Percentiles rank a stretch among this genome's conserved stretches.
These are phyloP conservation scores for Mucor piriformis DNA, from an alignment of 371 early-diverging fungal species.

Conservation along the genomic window DNA sequence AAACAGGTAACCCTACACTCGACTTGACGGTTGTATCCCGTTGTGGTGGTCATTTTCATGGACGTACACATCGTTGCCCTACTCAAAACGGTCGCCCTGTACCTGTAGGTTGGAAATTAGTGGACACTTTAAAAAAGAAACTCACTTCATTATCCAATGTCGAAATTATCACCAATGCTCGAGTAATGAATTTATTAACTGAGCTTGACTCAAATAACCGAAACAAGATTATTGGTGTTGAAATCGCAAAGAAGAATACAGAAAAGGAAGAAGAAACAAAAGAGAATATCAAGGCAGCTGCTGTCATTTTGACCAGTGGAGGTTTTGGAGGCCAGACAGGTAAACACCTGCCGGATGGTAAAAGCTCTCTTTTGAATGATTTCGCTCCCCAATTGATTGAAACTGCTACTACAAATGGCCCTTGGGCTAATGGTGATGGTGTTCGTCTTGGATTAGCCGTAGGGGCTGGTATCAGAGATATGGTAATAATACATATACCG, in stretches of 20 bases:
- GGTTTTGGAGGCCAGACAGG: constrained; percentile 40
- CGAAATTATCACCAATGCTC: constrained; percentile 51
- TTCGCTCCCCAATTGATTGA: constrained; percentile 67
- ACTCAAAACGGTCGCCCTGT: constrained; percentile 57
- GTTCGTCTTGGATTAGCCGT: constrained; percentile 64
- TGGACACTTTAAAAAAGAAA: constrained; percentile 47
- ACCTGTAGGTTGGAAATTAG: constrained; percentile 73
- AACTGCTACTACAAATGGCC: constrained; percentile 83
- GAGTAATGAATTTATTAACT: constrained; percentile 28
- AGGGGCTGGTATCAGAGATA: constrained; percentile 74
- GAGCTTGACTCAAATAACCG: background rate
- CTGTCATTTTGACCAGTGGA: constrained; percentile 40
- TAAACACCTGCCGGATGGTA: constrained; percentile 24
- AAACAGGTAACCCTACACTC: constrained; percentile 32
- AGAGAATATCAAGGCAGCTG: constrained; percentile 28
- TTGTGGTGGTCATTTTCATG: constrained; percentile 70
- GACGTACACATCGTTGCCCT: constrained; percentile 76
- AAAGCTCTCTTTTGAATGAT: constrained; percentile 35
- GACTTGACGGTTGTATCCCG: constrained; percentile 74
- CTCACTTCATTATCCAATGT: constrained; percentile 28
- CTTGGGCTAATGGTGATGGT: constrained; percentile 85
- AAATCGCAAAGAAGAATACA: constrained; percentile 7
- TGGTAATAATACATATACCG: constrained; percentile 56
- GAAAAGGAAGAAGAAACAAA: constrained; percentile 29
- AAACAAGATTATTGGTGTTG: constrained; percentile 23